phyloP scores from a whole-genome alignment of 1,139 yeast genomes.

The Taphrina betulina region DNA sequence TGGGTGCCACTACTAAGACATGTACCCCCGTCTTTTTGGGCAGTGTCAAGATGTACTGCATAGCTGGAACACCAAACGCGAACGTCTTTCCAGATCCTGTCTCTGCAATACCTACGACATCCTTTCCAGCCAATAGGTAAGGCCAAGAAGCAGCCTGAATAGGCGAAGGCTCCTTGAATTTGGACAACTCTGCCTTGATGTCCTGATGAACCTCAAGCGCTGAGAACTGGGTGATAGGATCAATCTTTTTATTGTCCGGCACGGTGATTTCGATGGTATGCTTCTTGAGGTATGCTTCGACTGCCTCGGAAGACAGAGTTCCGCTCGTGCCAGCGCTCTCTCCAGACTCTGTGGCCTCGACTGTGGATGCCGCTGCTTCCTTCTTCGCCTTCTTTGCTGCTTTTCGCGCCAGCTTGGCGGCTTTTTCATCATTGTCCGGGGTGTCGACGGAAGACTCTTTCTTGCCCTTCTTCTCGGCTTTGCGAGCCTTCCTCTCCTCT shows the following conservation, averaged over 20 bases:
- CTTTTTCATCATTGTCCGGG: slow-evolving; percentile 42
- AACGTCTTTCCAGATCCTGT: slow-evolving; percentile 98
- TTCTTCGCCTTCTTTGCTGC: slow-evolving; percentile 42
- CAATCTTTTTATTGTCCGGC: slow-evolving; percentile 52
- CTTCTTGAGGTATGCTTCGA: slow-evolving; percentile 61
- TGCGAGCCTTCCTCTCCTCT: slow-evolving; percentile 49
- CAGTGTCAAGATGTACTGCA: slow-evolving; percentile 55
- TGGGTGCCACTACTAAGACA: slow-evolving; percentile 88
- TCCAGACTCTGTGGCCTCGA: slow-evolving; percentile 16
- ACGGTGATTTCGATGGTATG: slow-evolving; percentile 84
- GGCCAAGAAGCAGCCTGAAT: slow-evolving; percentile 99
- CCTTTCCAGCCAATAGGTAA: slow-evolving; percentile 70
- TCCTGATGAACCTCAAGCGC: slow-evolving; percentile 59
- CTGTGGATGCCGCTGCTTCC: slow-evolving; percentile 32
- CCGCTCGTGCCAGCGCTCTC: slow-evolving; percentile 13
- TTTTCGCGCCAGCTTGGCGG: slow-evolving; percentile 47
- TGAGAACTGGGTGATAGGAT: slow-evolving; percentile 71
- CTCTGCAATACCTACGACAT: slow-evolving; percentile 96
- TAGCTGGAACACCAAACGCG: slow-evolving; percentile 98
- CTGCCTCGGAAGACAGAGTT: slow-evolving; percentile 46
- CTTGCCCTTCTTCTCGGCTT: slow-evolving; percentile 51
- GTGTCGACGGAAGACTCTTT: slow-evolving; percentile 43
- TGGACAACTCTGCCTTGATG: slow-evolving; percentile 58
- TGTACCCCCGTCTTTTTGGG: slow-evolving; percentile 53
- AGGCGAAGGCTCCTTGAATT: slow-evolving; percentile 89